These are phyloP conservation scores for Setaria italica DNA, from an alignment of 202 grass and related monocot genomes.

Conservation along the genomic window DNA sequence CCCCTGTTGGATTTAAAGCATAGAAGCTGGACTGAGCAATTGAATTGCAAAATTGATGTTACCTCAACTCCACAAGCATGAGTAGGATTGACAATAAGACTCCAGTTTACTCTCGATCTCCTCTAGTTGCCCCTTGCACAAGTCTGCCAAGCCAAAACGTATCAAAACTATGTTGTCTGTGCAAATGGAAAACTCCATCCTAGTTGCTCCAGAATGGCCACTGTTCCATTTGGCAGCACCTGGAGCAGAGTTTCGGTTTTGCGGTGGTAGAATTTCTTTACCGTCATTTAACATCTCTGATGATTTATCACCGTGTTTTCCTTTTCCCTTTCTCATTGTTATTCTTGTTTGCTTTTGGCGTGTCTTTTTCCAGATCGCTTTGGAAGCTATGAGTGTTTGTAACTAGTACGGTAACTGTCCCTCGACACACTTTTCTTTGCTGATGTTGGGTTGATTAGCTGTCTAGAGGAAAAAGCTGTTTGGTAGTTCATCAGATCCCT, in stretches of 20 bases:
- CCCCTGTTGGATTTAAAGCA: neutral
- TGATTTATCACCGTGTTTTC: neutral
- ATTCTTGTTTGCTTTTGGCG: neutral
- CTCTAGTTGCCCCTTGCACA: neutral
- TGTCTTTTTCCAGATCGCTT: neutral
- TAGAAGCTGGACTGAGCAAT: neutral
- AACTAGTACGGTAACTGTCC: conserved; percentile 8
- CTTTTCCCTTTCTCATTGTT: neutral
- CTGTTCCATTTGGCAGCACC: neutral
- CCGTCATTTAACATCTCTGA: conserved; percentile 27
- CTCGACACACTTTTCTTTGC: conserved; percentile 28
- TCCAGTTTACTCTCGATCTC: neutral
- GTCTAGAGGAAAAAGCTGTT: conserved; percentile 2
- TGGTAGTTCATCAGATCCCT: conserved; percentile 18
- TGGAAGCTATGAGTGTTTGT: conserved; percentile 23
- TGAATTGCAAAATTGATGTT: neutral
- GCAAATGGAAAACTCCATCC: neutral
- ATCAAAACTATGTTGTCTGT: neutral
- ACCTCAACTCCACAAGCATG: neutral
- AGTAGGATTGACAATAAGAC: neutral
- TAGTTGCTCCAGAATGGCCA: neutral
- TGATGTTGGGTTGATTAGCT: conserved; percentile 42
- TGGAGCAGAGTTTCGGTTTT: neutral
- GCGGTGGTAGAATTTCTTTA: neutral
- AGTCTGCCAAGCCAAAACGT: neutral